Conservation (phyloP, 108 stramenopile genomes). For the Mayamaea pseudoterrestris region DNA sequence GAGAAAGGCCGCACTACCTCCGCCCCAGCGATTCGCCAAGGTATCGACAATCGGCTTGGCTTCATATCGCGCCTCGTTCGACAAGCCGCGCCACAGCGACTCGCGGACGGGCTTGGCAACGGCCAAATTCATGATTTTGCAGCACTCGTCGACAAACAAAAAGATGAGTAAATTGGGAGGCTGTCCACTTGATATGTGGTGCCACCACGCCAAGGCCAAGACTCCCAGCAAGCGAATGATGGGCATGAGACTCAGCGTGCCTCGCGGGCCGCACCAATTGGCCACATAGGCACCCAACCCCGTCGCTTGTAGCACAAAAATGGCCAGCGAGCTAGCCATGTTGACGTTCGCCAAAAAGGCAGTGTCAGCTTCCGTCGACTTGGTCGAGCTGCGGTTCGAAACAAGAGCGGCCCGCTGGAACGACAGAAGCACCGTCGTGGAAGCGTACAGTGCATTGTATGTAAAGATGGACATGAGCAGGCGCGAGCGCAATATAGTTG, state of each 20-base stretch:
- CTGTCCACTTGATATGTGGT: slow-evolving; percentile 42
- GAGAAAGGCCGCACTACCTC: slow-evolving; percentile 80
- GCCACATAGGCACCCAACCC: slow-evolving; percentile 70
- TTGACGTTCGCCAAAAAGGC: slow-evolving; percentile 85
- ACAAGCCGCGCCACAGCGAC: slow-evolving; percentile 74
- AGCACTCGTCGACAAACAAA: slow-evolving; percentile 75
- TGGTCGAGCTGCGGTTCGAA: slow-evolving; percentile 33
- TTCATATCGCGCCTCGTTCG: slow-evolving; percentile 80
- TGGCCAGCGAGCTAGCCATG: slow-evolving; percentile 64
- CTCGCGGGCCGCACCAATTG: slow-evolving; percentile 42
- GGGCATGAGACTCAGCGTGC: slow-evolving; percentile 74
- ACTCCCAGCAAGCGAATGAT: slow-evolving; percentile 59
- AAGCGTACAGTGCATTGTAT: slow-evolving; percentile 83
- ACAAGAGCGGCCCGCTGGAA: slow-evolving; percentile 83
- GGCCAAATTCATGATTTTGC: slow-evolving; percentile 76
- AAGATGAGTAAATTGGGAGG: slow-evolving; percentile 71
- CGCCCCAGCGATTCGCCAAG: slow-evolving; percentile 83
- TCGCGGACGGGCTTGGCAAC: slow-evolving; percentile 85
- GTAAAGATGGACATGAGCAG: slow-evolving; percentile 85
- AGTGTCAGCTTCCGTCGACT: slow-evolving; percentile 50
- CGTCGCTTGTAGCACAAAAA: slow-evolving; percentile 71
- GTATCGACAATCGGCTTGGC: slow-evolving; percentile 89
- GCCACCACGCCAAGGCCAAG: slow-evolving; percentile 65
- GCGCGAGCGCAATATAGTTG: slow-evolving; percentile 70
- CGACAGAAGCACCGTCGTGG: slow-evolving; percentile 64